Conservation (phyloP, 2,329 filamentous ascomycete species). For the Didymella segeticola region DNA sequence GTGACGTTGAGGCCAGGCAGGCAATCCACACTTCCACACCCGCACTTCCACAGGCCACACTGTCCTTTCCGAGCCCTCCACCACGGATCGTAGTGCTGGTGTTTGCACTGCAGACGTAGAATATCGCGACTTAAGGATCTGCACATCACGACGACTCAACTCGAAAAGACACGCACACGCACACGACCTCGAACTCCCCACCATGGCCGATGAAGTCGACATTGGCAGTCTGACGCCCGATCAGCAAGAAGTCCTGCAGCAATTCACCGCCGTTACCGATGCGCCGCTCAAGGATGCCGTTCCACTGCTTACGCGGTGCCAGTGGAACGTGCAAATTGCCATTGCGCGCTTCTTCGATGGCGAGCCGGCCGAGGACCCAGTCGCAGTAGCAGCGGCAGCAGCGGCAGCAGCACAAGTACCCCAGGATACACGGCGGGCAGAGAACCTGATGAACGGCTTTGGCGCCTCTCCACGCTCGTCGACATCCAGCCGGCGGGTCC, state of each 20-base stretch:
- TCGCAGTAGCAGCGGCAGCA: slow-evolving; percentile 71
- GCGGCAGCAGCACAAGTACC: slow-evolving; percentile 53
- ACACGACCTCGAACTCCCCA: slow-evolving; percentile 1
- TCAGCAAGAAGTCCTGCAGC: slow-evolving; percentile 85
- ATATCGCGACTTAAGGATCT: too few relatives aligned
- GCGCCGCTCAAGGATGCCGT: slow-evolving; percentile 80
- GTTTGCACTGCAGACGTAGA: not conserved
- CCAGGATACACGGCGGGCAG: slow-evolving; percentile 67
- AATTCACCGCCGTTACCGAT: slow-evolving; percentile 86
- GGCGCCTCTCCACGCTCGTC: slow-evolving; percentile 33
- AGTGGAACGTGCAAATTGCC: slow-evolving; percentile 98
- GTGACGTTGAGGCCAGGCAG: slow-evolving; percentile 18
- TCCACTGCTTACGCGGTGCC: slow-evolving; percentile 78
- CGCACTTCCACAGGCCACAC: not conserved
- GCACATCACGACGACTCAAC: too few relatives aligned
- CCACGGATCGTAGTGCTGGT: not conserved
- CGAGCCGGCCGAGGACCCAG: slow-evolving; percentile 77
- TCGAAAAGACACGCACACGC: not conserved
- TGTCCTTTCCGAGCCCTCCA: slow-evolving; percentile 6
- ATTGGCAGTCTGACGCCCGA: slow-evolving; percentile 73
- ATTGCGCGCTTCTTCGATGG: slow-evolving; percentile 98
- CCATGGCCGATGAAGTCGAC: slow-evolving; percentile 58
- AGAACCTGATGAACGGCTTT: slow-evolving; percentile 71
- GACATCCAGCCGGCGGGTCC: slow-evolving; percentile 39
- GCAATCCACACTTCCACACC: not conserved